Percentiles rank a stretch among this genome's conserved stretches.
These are phyloP conservation scores for Alternaria sp. DNA, from an alignment of 2,329 filamentous ascomycete species.

Conservation along the genomic window DNA sequence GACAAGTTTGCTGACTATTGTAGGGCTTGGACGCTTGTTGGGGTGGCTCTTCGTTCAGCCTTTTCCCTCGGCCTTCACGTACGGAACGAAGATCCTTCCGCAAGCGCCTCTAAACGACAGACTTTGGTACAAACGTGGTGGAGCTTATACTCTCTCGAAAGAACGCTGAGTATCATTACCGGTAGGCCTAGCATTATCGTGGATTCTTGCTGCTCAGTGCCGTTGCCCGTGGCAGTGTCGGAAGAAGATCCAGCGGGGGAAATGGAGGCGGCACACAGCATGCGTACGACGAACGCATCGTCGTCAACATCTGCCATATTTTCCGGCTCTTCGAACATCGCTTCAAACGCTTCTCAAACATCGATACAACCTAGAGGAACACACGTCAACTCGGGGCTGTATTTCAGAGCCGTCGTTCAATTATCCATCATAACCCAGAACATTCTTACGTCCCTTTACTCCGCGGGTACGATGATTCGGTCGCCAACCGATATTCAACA, in stretches of 20 bases:
- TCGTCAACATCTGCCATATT: constrained; percentile 1
- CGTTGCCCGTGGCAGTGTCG: constrained; percentile 39
- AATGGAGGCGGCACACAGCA: constrained; percentile 13
- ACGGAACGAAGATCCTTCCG: constrained; percentile 45
- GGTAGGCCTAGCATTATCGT: constrained; percentile 52
- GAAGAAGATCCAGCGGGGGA: constrained; percentile 30
- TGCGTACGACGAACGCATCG: constrained; percentile 14
- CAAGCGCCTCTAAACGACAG: constrained; percentile 43
- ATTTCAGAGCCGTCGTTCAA: constrained; percentile 37
- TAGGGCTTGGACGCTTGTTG: constrained; percentile 51
- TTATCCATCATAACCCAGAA: constrained; percentile 46
- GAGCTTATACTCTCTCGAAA: constrained; percentile 52
- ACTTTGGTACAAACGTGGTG: constrained; percentile 53
- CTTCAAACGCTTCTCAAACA: constrained; percentile 9
- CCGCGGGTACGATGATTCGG: constrained; percentile 40
- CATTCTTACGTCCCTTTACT: constrained; percentile 50
- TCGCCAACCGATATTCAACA: constrained; percentile 47
- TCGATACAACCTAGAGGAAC: constrained; percentile 1
- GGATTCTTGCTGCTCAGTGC: constrained; percentile 47
- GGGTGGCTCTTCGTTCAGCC: constrained; percentile 49
- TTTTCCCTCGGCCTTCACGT: constrained; percentile 52
- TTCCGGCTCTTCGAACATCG: constrained; percentile 8
- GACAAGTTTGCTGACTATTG: constrained; percentile 10
- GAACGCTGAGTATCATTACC: constrained; percentile 50
- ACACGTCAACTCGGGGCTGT: constrained; percentile 32